A percentile compares a stretch with the other conserved stretches of the same genome.
phyloP scores from a whole-genome alignment of 148 eudicot species.

The Dysphania ambrosioides region DNA sequence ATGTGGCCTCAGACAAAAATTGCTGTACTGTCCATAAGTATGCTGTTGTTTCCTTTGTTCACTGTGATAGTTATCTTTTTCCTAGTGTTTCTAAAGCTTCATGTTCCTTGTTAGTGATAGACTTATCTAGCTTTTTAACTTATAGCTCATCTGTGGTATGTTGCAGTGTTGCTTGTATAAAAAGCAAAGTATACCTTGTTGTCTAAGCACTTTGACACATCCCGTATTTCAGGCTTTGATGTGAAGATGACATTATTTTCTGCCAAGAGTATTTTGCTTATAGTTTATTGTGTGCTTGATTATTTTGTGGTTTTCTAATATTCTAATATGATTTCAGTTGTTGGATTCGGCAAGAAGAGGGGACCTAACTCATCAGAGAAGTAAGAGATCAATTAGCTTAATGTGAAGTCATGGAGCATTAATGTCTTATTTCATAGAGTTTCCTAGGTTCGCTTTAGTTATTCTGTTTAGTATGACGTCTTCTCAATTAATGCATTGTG shows the following conservation, averaged over 20 bases:
- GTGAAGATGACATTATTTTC: too few species aligned
- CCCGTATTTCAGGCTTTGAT: background rate
- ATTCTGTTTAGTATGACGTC: background rate
- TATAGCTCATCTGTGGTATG: background rate
- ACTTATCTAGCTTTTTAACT: too few species aligned
- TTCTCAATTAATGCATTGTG: background rate
- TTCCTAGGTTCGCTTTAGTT: background rate
- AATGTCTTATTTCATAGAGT: background rate
- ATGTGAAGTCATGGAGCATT: background rate
- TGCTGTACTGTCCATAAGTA: too few species aligned
- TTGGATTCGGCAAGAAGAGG: constrained; percentile 73
- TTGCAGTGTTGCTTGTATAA: background rate
- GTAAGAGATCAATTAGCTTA: constrained; percentile 24
- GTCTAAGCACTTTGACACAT: too few species aligned
- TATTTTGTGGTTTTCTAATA: background rate
- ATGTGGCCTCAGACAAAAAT: too few species aligned
- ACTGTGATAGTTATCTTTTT: too few species aligned
- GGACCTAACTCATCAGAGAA: constrained; percentile 76
- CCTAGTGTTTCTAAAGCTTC: too few species aligned
- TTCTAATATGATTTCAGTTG: constrained; percentile 40
- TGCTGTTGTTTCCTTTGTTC: too few species aligned
- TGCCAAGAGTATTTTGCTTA: background rate
- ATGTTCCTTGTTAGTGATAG: too few species aligned
- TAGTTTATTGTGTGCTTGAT: background rate
- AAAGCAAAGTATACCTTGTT: background rate